Percentiles rank a stretch among this genome's conserved stretches.
phyloP scores from a whole-genome alignment of 441 rosid species.

The Arabidopsis hybrid region DNA sequence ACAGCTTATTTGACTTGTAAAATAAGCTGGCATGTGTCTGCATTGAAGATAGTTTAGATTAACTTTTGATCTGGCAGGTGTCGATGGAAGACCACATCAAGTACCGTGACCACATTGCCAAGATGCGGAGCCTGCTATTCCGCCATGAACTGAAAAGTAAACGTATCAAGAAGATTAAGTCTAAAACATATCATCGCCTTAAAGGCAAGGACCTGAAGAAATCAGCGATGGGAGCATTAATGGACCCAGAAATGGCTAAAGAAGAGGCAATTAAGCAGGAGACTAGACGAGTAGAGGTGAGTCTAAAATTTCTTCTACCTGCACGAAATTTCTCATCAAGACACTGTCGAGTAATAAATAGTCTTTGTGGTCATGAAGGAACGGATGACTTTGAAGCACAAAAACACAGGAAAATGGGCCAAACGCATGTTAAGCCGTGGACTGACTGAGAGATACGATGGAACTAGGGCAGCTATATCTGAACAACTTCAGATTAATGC shows the following conservation, averaged over 20 bases:
- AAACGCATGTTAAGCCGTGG: slow-evolving; percentile 76
- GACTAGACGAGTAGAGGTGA: slow-evolving; percentile 82
- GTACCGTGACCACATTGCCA: slow-evolving; percentile 66
- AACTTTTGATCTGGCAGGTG: slow-evolving; percentile 54
- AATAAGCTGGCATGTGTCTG: not conserved
- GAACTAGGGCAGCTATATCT: slow-evolving; percentile 77
- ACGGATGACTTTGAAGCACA: slow-evolving; percentile 81
- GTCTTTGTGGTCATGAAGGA: slow-evolving; percentile 63
- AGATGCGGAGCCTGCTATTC: slow-evolving; percentile 89
- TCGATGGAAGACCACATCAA: slow-evolving; percentile 78
- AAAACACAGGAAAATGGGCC: slow-evolving; percentile 87
- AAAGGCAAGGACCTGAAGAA: slow-evolving; percentile 71
- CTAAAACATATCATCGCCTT: slow-evolving; percentile 85
- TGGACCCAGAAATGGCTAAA: slow-evolving; percentile 89
- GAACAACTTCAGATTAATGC: slow-evolving; percentile 86
- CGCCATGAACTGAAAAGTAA: slow-evolving; percentile 86
- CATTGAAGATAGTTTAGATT: not conserved
- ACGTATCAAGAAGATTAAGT: slow-evolving; percentile 89
- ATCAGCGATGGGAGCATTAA: slow-evolving; percentile 53
- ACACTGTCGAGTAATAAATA: not conserved
- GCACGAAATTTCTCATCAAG: not conserved
- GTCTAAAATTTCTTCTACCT: slow-evolving; percentile 19
- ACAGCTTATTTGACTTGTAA: slow-evolving; percentile 22
- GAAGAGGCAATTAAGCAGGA: slow-evolving; percentile 85
- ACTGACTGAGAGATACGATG: slow-evolving; percentile 75